Conservation (phyloP, 169 alveolate genomes). For the Eimeria acervulina region DNA sequence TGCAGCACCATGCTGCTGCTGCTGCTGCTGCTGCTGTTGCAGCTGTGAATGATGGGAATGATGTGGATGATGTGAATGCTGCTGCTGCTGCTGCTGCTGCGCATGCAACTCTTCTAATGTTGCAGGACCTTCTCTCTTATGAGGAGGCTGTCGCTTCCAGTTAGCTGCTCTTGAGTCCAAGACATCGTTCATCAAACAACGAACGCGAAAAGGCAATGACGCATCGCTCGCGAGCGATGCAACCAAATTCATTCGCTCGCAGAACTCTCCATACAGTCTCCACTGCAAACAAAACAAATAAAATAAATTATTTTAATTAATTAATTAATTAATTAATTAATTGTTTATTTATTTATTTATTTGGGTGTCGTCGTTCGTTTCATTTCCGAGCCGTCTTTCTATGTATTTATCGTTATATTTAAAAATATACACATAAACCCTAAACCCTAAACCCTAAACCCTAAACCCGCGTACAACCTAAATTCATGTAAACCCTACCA, state of each 20-base stretch:
- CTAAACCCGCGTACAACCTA: slow-evolving; percentile 3
- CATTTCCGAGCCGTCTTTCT: no score
- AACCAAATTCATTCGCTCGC: slow-evolving; percentile 53
- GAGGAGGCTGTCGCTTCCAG: slow-evolving; percentile 67
- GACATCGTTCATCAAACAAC: slow-evolving; percentile 74
- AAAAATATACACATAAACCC: no score
- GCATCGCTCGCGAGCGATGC: slow-evolving; percentile 36
- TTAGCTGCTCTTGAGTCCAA: slow-evolving; percentile 64
- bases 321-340: no score
- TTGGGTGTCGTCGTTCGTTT: no score
- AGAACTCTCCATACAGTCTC: slow-evolving; percentile 74
- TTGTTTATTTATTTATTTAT: no score
- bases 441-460: slow-evolving; percentile 27
- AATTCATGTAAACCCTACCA: not conserved
- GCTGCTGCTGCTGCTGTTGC: slow-evolving; percentile 43
- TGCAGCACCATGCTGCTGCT: not conserved
- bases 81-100: no score
- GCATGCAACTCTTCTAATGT: slow-evolving; percentile 14
- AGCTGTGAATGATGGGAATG: no score
- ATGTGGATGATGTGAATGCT: no score
- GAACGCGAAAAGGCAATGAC: slow-evolving; percentile 74
- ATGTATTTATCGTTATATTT: no score
- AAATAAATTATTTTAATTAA: no score
- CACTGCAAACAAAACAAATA: slow-evolving; percentile 77
- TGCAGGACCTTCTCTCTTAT: slow-evolving; percentile 71